phyloP scores from a whole-genome alignment of 23 red algal genomes.

The Rhodosorus marinus region DNA sequence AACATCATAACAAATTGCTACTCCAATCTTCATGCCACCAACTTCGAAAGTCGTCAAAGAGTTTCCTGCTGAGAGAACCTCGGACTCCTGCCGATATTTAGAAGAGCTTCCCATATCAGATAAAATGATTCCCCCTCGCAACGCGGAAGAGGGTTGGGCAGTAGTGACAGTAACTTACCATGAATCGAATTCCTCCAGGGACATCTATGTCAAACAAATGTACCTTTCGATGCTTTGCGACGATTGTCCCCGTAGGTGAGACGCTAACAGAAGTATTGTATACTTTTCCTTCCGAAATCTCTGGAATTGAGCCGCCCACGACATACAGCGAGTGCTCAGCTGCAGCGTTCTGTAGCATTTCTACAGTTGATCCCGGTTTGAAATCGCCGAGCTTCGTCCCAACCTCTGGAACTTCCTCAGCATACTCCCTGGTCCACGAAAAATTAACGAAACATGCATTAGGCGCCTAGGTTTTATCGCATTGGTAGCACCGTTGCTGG shows the following conservation, averaged over 20 bases:
- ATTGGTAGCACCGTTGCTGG: background rate
- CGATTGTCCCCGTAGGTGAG: constrained; percentile 28
- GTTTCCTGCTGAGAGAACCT: constrained; percentile 49
- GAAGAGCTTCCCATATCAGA: too few species aligned
- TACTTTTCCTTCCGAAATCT: constrained; percentile 24
- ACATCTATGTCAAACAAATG: constrained; percentile 98
- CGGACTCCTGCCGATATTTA: too few species aligned
- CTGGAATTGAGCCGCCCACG: constrained; percentile 81
- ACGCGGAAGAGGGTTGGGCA: too few species aligned
- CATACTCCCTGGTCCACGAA: constrained; percentile 39
- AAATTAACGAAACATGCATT: too few species aligned
- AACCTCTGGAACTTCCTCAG: constrained; percentile 37
- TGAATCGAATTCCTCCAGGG: constrained; percentile 75
- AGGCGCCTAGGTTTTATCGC: background rate
- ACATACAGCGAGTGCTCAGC: constrained; percentile 28
- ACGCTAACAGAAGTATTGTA: constrained; percentile 79
- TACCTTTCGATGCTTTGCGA: constrained; percentile 88
- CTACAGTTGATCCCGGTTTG: constrained; percentile 16
- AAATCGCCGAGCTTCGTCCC: background rate
- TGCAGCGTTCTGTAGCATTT: constrained; percentile 40
- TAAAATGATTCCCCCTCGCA: too few species aligned
- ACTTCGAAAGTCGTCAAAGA: constrained; percentile 43
- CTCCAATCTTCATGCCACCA: constrained; percentile 21
- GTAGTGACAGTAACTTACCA: too few species aligned
- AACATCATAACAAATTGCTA: constrained; percentile 94